A percentile compares a stretch with the other conserved stretches of the same genome.
Evolutionary conservation across 2,329 filamentous ascomycete species (phyloP).

Genomic region (Colletotrichum liriopes): DNA sequence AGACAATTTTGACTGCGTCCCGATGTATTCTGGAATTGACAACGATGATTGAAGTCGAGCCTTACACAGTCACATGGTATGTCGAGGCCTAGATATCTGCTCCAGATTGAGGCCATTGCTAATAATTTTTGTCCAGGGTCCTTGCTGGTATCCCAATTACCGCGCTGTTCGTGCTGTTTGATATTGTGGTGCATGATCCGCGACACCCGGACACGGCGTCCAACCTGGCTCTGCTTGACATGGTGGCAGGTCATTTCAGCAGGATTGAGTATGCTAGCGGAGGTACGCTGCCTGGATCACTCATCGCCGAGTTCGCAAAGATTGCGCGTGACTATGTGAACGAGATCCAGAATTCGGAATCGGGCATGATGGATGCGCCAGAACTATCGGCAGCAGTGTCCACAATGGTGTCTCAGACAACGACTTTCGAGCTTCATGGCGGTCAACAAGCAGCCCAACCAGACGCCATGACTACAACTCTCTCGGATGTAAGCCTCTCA

Average conservation of each 20-base stretch:
- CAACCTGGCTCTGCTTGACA: conserved; percentile 58
- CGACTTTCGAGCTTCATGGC: background rate
- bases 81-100: background rate
- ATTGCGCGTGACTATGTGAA: conserved; percentile 60
- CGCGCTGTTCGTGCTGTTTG: conserved; percentile 59
- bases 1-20: conserved; percentile 45
- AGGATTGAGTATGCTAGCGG: conserved; percentile 57
- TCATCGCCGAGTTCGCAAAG: conserved; percentile 57
- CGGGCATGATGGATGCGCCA: background rate
- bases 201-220: conserved; percentile 51
- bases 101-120: background rate
- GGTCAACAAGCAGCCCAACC: background rate
- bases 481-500: conserved; percentile 5
- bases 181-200: conserved; percentile 57
- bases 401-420: background rate
- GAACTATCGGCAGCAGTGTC: background rate
- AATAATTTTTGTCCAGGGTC: conserved; percentile 44
- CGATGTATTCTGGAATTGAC: conserved; percentile 50
- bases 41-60: conserved; percentile 49
- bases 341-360: conserved; percentile 39
- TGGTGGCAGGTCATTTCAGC: conserved; percentile 60
- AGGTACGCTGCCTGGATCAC: conserved; percentile 54
- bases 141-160: conserved; percentile 55
- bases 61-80: conserved; percentile 50
- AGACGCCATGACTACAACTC: background rate